Evolutionary conservation across 176 grass and related monocot genomes (phyloP), one percentile per base, ranked within the genome.

Genomic region (Musa itinerans): DNA sequence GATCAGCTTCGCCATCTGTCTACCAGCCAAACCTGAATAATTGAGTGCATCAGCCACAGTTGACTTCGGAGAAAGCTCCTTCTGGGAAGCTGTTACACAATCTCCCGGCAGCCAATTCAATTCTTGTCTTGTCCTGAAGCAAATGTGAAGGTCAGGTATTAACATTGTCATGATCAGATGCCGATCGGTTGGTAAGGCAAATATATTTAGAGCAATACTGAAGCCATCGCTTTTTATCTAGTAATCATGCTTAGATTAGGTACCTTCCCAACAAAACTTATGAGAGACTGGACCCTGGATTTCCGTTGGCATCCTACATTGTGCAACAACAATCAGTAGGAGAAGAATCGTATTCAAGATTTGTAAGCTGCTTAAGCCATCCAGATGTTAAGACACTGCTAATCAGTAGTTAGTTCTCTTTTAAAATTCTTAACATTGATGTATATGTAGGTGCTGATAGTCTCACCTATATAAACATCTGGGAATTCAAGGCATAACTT

Each of bases 251-350:
- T 52, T 78, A 34, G 54, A 76, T 72, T 57, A 23, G 2, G 25
- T 89, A 99, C 95, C 95, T 94, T 99, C 71, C 90, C 95, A 15
- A 87, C 63, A 83, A 99, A 85, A 85, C 79, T 86, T 73, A 89
- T 74, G 48, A 89, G 79, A 57, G 86, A 80, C 10, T 86, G 86
- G 52, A 13, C 68, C 87, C 90, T 89, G 52, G 86, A 89, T 54
- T 85, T 85, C 3, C 90, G 86, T 77, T 89, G 72, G 53, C 80
- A 91, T 24, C 88, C 95, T 98, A 86, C 78, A 91, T 54, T 54
- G 79, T 62, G 7, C 50, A 79, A 77, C 75, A 52, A 81, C 73
- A 78, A 79, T 50, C 69, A 74, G n/a, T 80, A 79, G 0, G 1
- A 27, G 12, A 58, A 80, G 71, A 56, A 76, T 73, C 11, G 69